Conservation (phyloP, 352 stramenopile species). For the Phytophthora kernoviae region DNA sequence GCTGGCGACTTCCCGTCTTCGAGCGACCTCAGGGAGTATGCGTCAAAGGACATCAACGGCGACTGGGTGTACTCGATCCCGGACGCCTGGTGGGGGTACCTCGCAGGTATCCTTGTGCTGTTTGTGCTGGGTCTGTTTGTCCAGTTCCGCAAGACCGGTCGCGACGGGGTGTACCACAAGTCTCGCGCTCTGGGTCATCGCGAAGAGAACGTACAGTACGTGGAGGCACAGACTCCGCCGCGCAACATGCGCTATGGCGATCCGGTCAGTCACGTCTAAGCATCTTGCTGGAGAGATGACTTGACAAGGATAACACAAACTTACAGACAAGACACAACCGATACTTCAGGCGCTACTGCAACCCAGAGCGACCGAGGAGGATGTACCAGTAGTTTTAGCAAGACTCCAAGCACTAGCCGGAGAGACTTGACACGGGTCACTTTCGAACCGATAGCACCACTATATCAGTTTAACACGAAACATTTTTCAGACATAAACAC, state of each 20-base stretch:
- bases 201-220: slow-evolving; percentile 39
- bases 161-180: slow-evolving; percentile 38
- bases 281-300: not conserved
- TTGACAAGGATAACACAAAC: not conserved
- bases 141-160: slow-evolving; percentile 66
- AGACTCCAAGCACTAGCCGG: too few relatives aligned
- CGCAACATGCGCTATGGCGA: slow-evolving; percentile 34
- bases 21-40: slow-evolving; percentile 55
- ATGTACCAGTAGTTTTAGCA: slow-evolving; percentile 39
- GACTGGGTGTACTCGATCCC: slow-evolving; percentile 64
- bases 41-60: slow-evolving; percentile 35
- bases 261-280: slow-evolving; percentile 39
- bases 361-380: slow-evolving; percentile 5
- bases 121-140: slow-evolving; percentile 55
- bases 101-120: slow-evolving; percentile 56
- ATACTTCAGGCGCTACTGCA: not conserved
- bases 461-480: too few relatives aligned
- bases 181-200: slow-evolving; percentile 21
- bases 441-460: too few relatives aligned
- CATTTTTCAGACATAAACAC: too few relatives aligned
- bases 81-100: slow-evolving; percentile 63
- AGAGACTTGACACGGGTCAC: too few relatives aligned
- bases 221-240: slow-evolving; percentile 30
- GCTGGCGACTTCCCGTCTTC: slow-evolving; percentile 57
- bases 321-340: not conserved